phyloP scores from a whole-genome alignment of 805 yeast genomes.

The Suhomyces sp. region DNA sequence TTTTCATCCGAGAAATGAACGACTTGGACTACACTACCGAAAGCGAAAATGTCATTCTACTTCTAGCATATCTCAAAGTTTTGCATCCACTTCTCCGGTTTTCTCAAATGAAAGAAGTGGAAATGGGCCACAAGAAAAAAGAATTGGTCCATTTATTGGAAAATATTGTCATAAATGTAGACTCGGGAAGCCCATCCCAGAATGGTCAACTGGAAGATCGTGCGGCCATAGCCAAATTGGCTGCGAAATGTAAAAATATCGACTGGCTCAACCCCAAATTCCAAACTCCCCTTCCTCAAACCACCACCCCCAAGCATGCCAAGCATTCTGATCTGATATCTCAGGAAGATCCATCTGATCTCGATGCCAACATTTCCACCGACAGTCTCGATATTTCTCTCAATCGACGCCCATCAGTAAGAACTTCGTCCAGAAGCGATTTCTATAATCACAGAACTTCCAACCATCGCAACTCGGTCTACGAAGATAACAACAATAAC shows the following conservation, averaged over 20 bases:
- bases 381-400: slow-evolving; percentile 18
- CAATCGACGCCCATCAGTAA: slow-evolving; percentile 34
- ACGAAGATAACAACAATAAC: slow-evolving; percentile 26
- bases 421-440: slow-evolving; percentile 33
- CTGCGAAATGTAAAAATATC: slow-evolving; percentile 31
- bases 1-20: slow-evolving; percentile 73
- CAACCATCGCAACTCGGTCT: not conserved
- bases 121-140: slow-evolving; percentile 54
- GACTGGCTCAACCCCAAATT: slow-evolving; percentile 24
- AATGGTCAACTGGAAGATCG: slow-evolving; percentile 11
- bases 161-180: slow-evolving; percentile 39
- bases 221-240: slow-evolving; percentile 27
- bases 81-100: slow-evolving; percentile 66
- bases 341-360: slow-evolving; percentile 1
- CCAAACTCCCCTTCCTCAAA: not conserved
- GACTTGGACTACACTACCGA: slow-evolving; percentile 59
- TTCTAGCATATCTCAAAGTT: slow-evolving; percentile 60
- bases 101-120: slow-evolving; percentile 52
- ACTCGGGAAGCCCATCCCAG: slow-evolving; percentile 2
- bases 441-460: slow-evolving; percentile 24
- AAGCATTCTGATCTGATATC: not conserved
- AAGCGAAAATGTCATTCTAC: slow-evolving; percentile 54
- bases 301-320: not conserved
- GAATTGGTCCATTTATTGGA: slow-evolving; percentile 51
- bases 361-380: slow-evolving; percentile 17